Conservation (phyloP, 1,284 basidiomycete species). For the Apiotrichum gracile region DNA sequence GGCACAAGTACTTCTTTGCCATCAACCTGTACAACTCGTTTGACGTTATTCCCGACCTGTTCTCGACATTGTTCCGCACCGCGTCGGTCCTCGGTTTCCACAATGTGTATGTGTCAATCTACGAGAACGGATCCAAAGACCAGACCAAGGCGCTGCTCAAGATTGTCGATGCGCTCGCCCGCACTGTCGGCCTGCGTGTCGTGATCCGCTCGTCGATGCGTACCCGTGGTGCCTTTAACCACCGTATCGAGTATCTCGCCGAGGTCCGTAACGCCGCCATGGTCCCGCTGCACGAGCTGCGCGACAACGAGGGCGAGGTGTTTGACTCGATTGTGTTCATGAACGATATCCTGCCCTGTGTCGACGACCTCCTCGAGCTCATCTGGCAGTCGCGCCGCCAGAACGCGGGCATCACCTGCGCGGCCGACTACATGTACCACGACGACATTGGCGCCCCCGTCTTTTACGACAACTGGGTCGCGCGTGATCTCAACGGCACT, state of each 20-base stretch:
- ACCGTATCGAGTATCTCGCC: conserved; percentile 95
- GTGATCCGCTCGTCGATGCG: conserved; percentile 85
- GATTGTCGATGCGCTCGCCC: conserved; percentile 84
- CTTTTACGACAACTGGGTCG: conserved; percentile 98
- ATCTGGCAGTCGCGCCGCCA: conserved; percentile 86
- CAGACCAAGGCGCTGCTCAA: conserved; percentile 90
- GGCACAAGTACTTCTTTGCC: conserved; percentile 96
- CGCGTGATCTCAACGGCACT: conserved; percentile 92
- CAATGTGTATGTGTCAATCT: conserved; percentile 93
- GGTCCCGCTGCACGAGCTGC: conserved; percentile 81
- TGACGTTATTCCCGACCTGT: conserved; percentile 91
- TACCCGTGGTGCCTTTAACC: conserved; percentile 90
- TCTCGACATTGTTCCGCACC: conserved; percentile 88
- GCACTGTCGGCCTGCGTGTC: conserved; percentile 79
- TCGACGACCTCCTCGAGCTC: conserved; percentile 89
- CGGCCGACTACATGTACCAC: conserved; percentile 96
- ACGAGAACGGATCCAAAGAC: conserved; percentile 93
- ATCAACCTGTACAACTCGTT: conserved; percentile 99
- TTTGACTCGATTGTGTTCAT: conserved; percentile 95
- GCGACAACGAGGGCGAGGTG: conserved; percentile 80
- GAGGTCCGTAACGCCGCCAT: conserved; percentile 94
- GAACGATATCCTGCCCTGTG: conserved; percentile 94
- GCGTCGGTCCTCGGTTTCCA: conserved; percentile 85
- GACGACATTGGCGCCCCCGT: conserved; percentile 84
- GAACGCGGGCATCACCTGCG: conserved; percentile 93